These are phyloP conservation scores for Verticillium zaregamsianum DNA, from an alignment of 2,329 filamentous ascomycete species.

Conservation along the genomic window DNA sequence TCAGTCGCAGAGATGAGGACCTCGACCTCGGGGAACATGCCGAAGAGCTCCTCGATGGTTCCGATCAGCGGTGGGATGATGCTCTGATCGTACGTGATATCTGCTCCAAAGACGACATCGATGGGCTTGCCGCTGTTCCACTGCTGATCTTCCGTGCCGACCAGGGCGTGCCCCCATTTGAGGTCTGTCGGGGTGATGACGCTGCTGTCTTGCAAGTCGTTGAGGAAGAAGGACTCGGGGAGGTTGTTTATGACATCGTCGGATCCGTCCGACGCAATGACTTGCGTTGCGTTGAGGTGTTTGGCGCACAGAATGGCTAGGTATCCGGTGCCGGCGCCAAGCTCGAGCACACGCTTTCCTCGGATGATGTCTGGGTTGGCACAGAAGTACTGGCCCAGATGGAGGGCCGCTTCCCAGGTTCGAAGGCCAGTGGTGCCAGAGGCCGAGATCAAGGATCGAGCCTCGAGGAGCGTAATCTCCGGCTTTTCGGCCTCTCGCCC, in stretches of 20 bases:
- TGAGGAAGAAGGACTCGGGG: constrained; percentile 64
- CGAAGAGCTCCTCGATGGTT: constrained; percentile 60
- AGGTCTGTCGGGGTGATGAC: constrained; percentile 49
- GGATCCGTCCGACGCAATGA: constrained; percentile 71
- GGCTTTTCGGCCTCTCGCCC: neutral
- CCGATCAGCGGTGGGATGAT: constrained; percentile 60
- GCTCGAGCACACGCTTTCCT: constrained; percentile 61
- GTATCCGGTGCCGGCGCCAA: constrained; percentile 75
- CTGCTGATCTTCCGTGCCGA: constrained; percentile 51
- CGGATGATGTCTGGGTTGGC: constrained; percentile 37
- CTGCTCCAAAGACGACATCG: constrained; percentile 69
- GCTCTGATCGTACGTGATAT: constrained; percentile 70
- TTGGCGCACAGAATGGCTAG: constrained; percentile 71
- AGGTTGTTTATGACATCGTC: constrained; percentile 66
- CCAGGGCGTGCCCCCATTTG: constrained; percentile 59
- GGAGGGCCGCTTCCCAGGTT: constrained; percentile 78
- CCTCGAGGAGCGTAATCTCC: constrained; percentile 63
- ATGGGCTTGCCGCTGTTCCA: constrained; percentile 44
- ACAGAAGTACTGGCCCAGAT: constrained; percentile 66
- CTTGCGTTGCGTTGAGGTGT: constrained; percentile 52
- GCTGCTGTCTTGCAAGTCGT: constrained; percentile 48
- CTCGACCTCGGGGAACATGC: constrained; percentile 48
- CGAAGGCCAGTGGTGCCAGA: constrained; percentile 71
- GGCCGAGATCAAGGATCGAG: constrained; percentile 63
- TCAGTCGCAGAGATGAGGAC: constrained; percentile 68